Evolutionary conservation across 1,139 yeast genomes (phyloP).

Genomic region (Nakaseomyces glabratus): DNA sequence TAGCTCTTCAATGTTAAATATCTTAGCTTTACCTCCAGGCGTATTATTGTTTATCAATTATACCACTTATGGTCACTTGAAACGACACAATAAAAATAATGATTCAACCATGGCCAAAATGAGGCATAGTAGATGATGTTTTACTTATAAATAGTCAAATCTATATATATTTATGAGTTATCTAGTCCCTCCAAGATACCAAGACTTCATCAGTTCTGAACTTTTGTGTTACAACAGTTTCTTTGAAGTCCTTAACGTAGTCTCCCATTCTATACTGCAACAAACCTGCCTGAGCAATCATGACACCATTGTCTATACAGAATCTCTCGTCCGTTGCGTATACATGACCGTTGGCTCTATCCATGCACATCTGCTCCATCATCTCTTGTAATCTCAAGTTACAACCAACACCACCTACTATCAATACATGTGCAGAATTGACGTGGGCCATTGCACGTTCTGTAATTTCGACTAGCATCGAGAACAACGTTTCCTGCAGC

Average conservation of each 20-base stretch:
- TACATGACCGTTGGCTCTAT: slow-evolving; percentile 68
- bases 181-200: slow-evolving; percentile 70
- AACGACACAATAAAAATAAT: no score
- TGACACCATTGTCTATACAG: slow-evolving; percentile 94
- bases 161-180: not conserved
- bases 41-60: no score
- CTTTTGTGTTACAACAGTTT: slow-evolving; percentile 86
- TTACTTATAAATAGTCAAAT: not conserved
- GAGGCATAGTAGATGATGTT: not conserved
- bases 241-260: slow-evolving; percentile 42
- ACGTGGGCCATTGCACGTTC: slow-evolving; percentile 99
- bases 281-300: slow-evolving; percentile 98
- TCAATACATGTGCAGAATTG: slow-evolving; percentile 75
- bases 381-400: slow-evolving; percentile 84
- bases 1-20: no score
- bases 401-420: slow-evolving; percentile 98
- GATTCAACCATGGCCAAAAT: no score
- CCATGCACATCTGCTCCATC: slow-evolving; percentile 92
- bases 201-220: slow-evolving; percentile 89
- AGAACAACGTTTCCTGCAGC: slow-evolving; percentile 81
- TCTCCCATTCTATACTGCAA: slow-evolving; percentile 79
- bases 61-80: no score
- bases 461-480: slow-evolving; percentile 96
- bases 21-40: no score
- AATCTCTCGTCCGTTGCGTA: slow-evolving; percentile 95